phyloP scores from a whole-genome alignment of 2,329 filamentous ascomycete species.

The Aureobasidium sp. region DNA sequence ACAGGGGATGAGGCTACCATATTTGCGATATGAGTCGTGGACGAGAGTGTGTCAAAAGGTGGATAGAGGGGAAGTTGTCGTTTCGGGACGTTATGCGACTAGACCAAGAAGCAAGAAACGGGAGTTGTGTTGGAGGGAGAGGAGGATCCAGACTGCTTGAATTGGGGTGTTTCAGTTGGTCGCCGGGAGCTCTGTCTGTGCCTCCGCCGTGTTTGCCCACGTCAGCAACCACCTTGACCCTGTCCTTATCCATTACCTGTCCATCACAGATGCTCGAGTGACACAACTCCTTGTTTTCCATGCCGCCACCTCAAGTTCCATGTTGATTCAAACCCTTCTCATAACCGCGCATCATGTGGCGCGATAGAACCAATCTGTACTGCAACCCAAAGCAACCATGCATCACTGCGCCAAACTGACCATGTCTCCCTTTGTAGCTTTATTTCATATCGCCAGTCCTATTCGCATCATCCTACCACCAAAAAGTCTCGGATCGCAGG shows the following conservation, averaged over 20 bases:
- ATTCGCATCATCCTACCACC: conserved; percentile 77
- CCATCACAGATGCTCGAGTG: not conserved
- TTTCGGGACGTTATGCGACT: not conserved
- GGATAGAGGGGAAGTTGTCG: not conserved
- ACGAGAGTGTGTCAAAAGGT: not conserved
- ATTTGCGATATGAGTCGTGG: conserved; percentile 16
- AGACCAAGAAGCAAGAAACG: not conserved
- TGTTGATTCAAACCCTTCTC: not conserved
- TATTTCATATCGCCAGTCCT: conserved; percentile 98
- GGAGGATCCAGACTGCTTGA: conserved; percentile 2
- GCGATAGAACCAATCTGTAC: conserved; percentile 97
- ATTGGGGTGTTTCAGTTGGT: not conserved
- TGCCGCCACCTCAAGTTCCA: not conserved
- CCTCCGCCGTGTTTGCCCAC: not conserved
- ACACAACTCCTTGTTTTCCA: not conserved
- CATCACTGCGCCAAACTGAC: conserved; percentile 1
- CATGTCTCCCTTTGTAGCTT: conserved; percentile 52
- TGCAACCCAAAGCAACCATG: conserved; percentile 12
- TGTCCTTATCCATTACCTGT: not conserved
- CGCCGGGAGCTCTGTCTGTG: not conserved
- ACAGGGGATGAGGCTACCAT: conserved; percentile 22
- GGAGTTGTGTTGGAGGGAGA: not conserved
- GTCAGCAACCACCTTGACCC: conserved; percentile 3
- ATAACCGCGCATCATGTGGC: conserved; percentile 50
- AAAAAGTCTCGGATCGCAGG: conserved; percentile 63